Evolutionary conservation across 2,329 filamentous ascomycete genomes (phyloP).

Genomic region (Monilinia fructicola): DNA sequence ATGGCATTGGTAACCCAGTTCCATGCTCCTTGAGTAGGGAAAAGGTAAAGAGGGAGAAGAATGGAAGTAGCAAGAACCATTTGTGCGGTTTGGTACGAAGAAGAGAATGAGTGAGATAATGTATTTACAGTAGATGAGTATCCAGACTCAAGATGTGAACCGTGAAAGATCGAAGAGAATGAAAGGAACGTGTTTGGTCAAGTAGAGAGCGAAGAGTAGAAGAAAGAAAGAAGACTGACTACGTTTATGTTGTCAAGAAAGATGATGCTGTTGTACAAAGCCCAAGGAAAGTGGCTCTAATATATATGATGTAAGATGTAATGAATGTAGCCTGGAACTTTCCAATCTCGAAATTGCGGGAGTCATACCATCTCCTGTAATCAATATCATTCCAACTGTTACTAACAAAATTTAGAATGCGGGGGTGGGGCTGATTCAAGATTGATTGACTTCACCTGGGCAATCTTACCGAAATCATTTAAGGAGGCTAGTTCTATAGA

Average conservation of each 20-base stretch:
- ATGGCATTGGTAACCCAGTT: conserved; percentile 15
- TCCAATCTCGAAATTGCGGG: background rate
- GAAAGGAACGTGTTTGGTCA: background rate
- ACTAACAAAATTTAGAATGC: background rate
- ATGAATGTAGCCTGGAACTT: too few species aligned
- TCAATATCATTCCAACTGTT: too few species aligned
- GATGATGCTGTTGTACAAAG: background rate
- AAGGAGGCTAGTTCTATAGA: background rate
- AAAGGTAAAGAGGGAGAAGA: conserved; percentile 23
- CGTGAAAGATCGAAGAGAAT: background rate
- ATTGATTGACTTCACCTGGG: background rate
- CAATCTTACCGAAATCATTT: background rate
- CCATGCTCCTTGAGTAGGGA: conserved; percentile 13
- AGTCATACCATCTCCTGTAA: too few species aligned
- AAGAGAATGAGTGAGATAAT: background rate
- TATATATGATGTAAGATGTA: background rate
- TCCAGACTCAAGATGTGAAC: conserved; percentile 1
- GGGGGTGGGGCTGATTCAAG: conserved; percentile 13
- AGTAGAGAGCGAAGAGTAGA: conserved; percentile 6
- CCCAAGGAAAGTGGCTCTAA: background rate
- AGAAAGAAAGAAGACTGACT: background rate
- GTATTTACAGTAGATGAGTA: conserved; percentile 2
- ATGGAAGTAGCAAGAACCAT: conserved; percentile 20
- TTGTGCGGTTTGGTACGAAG: too few species aligned
- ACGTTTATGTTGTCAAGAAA: background rate